Evolutionary conservation across 1,139 yeast genomes (phyloP).

Genomic region (Pichia sp.): DNA sequence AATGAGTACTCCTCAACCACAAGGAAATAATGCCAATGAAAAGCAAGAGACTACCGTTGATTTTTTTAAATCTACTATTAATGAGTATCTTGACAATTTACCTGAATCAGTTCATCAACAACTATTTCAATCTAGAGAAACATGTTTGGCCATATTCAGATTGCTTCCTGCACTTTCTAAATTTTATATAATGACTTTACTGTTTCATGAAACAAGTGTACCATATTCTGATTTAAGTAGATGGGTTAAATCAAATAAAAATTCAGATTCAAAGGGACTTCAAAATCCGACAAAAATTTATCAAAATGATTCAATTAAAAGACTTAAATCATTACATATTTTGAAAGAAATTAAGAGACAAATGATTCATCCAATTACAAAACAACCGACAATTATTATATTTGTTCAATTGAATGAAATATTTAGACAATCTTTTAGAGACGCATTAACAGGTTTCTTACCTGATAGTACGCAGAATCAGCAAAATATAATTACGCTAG

Average conservation of each 20-base stretch:
- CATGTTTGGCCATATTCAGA: conserved; percentile 87
- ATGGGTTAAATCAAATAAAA: conserved; percentile 44
- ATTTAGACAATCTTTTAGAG: conserved; percentile 69
- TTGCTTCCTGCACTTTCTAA: conserved; percentile 85
- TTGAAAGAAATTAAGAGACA: conserved; percentile 52
- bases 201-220: conserved; percentile 73
- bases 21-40: conserved; percentile 1
- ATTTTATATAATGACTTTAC: conserved; percentile 79
- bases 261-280: conserved; percentile 34
- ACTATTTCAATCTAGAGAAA: conserved; percentile 80
- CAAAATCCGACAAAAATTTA: conserved; percentile 35
- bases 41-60: conserved; percentile 1
- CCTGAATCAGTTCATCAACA: conserved; percentile 80
- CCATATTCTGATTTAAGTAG: conserved; percentile 62
- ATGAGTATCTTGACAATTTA: conserved; percentile 82
- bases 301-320: conserved; percentile 73
- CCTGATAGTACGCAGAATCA: conserved; percentile 14
- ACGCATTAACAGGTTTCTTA: conserved; percentile 74
- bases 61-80: conserved; percentile 67
- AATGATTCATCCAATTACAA: conserved; percentile 29
- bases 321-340: conserved; percentile 70
- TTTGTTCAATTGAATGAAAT: conserved; percentile 62
- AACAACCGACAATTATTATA: conserved; percentile 36
- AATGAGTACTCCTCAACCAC: conserved; percentile 6
- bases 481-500: conserved; percentile 11